Conservation (phyloP, 2,329 filamentous ascomycete species). For the Periconia macrospinosa region DNA sequence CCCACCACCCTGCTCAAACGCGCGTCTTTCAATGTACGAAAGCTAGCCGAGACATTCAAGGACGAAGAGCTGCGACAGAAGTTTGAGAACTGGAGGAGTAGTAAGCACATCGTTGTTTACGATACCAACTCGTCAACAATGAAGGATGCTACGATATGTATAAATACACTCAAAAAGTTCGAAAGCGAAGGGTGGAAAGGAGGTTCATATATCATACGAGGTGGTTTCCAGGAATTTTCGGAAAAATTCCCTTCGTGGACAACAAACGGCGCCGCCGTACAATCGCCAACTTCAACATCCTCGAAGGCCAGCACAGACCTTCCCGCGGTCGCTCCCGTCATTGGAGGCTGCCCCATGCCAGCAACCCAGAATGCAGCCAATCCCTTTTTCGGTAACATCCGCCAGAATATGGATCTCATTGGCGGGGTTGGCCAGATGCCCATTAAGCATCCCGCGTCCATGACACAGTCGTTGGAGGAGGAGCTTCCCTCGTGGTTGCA, state of each 20-base stretch:
- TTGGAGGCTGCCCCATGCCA: constrained; percentile 85
- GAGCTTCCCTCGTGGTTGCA: constrained; percentile 77
- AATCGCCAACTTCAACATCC: constrained; percentile 23
- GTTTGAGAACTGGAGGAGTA: constrained; percentile 76
- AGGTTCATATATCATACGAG: constrained; percentile 72
- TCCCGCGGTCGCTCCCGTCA: constrained; percentile 71
- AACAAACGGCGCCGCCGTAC: constrained; percentile 47
- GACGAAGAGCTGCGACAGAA: constrained; percentile 67
- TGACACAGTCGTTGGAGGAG: constrained; percentile 52
- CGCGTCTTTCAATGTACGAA: constrained; percentile 85
- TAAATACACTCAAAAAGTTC: constrained; percentile 94
- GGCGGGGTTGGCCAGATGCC: constrained; percentile 85
- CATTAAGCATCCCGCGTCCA: constrained; percentile 59
- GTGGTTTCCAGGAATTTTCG: constrained; percentile 78
- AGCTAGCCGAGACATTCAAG: constrained; percentile 84
- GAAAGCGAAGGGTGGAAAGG: constrained; percentile 79
- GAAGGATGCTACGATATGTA: constrained; percentile 77
- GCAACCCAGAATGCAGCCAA: constrained; percentile 68
- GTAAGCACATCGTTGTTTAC: constrained; percentile 82
- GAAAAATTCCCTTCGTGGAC: constrained; percentile 66
- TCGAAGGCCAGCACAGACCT: constrained; percentile 26
- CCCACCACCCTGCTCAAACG: constrained; percentile 92
- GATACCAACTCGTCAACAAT: constrained; percentile 75
- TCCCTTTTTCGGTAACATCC: constrained; percentile 94
- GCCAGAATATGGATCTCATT: constrained; percentile 93